Base-by-base conservation (phyloP, 768 basidiomycete species). In the Russula virescens region DNA sequence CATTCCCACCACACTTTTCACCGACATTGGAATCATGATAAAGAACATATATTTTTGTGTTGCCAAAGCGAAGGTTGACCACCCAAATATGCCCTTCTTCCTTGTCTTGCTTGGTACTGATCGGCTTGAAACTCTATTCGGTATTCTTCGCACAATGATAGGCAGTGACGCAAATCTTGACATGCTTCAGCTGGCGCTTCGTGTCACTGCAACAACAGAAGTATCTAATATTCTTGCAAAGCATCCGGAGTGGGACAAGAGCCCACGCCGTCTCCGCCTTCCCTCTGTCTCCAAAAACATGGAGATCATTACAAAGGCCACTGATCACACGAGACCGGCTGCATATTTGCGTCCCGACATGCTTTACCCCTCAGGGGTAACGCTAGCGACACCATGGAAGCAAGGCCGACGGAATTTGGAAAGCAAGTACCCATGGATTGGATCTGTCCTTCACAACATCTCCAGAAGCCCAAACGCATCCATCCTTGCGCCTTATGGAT, bases 21-120 rank as follows among this genome's bases (percentile, higher is more conserved):
- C 63, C 1, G 74, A 79, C 60, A 64, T 77, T 46, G 69, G 71
- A 69, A 61, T 74, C 5, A 75, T 75, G 73, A 70, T 78, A 59
- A 78, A 76, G 31, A 31, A 31, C 8, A 8, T 8, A 3, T 31
- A 4, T 8, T 31, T 31, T 8, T 31, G 31, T 8, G 8, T 31
- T 31, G 31, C 31, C 3, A 31, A 31, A 8, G 31, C 31, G 8
- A 65, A 72, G 40, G n/a, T 62, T 0, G 56, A 68, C 28, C 49
- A 69, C 53, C 68, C 65, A 0, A 45, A 57, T 5, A 50, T 40
- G 0, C 7, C 47, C 4, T 72, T 72, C 55, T 71, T 23, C 3
- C 16, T 71, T 11, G 65, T 69, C 7, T 60, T 72, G 3, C 67
- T 70, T 3, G 68, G 69, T 5, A 70, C 69, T 7, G 68, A 70